phyloP scores from a whole-genome alignment of 495 filamentous ascomycete species.

The Podospora anserina region DNA sequence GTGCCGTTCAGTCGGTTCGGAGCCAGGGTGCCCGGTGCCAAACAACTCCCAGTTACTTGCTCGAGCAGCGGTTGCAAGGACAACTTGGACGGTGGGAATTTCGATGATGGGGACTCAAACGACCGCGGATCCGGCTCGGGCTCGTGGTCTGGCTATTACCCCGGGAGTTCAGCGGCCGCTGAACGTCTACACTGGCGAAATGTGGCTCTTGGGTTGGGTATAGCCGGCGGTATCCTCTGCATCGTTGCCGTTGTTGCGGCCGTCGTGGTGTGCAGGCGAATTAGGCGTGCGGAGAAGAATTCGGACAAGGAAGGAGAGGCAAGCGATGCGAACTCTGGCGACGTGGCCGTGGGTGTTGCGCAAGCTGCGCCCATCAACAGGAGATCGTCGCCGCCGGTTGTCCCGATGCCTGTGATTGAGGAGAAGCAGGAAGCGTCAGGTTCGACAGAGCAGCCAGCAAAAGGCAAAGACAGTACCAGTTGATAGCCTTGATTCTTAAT shows the following conservation, averaged over 20 bases:
- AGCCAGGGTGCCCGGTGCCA: slow-evolving; percentile 31
- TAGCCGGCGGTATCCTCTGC: slow-evolving; percentile 17
- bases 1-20: slow-evolving; percentile 28
- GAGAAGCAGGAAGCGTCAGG: background rate
- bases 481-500: slow-evolving; percentile 15
- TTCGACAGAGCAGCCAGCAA: background rate
- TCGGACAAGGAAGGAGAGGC: background rate
- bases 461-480: background rate
- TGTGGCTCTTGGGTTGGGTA: slow-evolving; percentile 23
- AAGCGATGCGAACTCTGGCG: background rate
- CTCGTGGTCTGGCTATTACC: too few species aligned
- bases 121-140: background rate
- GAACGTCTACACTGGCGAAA: slow-evolving; percentile 13
- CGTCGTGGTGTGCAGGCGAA: slow-evolving; percentile 21
- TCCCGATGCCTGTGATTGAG: slow-evolving; percentile 10
- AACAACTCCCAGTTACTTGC: slow-evolving; percentile 11
- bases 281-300: slow-evolving; percentile 5
- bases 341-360: background rate
- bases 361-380: background rate
- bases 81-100: background rate
- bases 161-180: background rate
- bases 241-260: slow-evolving; percentile 14
- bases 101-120: background rate
- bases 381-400: background rate
- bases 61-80: background rate